phyloP scores from a whole-genome alignment of 2,329 filamentous ascomycete species.

The Pseudogymnoascus sp. region DNA sequence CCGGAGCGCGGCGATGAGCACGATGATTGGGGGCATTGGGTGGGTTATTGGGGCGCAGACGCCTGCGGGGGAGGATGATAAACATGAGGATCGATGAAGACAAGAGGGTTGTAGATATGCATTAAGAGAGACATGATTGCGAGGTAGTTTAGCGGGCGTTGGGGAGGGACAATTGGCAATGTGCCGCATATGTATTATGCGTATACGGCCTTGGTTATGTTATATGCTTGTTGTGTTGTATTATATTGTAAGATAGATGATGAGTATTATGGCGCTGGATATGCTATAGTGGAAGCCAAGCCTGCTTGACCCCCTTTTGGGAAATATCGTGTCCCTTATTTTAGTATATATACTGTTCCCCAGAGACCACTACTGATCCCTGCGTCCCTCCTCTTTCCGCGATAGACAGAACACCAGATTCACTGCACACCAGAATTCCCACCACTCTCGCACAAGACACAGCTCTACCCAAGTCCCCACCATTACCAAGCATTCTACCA shows the following conservation, averaged over 20 bases:
- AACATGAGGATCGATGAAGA: background rate
- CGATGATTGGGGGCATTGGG: constrained; percentile 56
- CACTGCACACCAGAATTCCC: background rate
- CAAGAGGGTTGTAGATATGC: background rate
- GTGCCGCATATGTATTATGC: background rate
- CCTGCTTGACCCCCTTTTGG: background rate
- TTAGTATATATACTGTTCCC: background rate
- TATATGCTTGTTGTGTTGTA: background rate
- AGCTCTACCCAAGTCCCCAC: background rate
- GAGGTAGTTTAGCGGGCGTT: background rate
- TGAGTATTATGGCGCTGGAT: background rate
- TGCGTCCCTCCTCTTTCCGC: background rate
- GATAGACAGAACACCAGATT: background rate
- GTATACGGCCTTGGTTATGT: background rate
- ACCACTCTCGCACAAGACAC: background rate
- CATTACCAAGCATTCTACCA: background rate
- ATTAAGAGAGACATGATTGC: background rate
- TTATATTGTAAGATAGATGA: background rate
- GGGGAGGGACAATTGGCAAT: background rate
- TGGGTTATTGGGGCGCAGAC: constrained; percentile 55
- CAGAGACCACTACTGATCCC: background rate
- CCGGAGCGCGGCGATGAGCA: constrained; percentile 57
- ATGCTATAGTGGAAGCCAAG: background rate
- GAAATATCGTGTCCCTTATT: background rate
- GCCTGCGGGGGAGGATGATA: constrained; percentile 22